Evolutionary conservation across 2,329 filamentous ascomycete genomes (phyloP), one percentile per base, ranked within the genome.

Genomic region (Colletotrichum sp.): DNA sequence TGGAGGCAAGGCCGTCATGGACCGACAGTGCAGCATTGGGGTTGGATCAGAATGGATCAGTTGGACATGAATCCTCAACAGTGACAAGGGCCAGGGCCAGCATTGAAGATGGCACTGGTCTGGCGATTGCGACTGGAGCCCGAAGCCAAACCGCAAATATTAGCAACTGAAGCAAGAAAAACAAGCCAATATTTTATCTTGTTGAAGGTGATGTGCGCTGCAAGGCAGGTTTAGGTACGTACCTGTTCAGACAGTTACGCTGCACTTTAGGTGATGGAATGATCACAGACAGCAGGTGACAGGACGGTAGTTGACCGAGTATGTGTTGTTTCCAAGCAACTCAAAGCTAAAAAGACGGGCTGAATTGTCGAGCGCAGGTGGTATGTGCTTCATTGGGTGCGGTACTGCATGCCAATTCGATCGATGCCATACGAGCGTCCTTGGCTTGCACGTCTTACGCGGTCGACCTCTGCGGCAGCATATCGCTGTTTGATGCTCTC

Each of bases 231-330:
- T 18, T 18, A 9, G 62, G 62, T 56, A 67, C 64, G 64, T 67
- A 67, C 64, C 38, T 52, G 21, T 48, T 34, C 26, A 30, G 58
- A 30, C 58, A 28, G 6, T 24, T 32, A 18, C 12, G 59, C 30
- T 24, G 30, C 14, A 24, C 14, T 63, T 18, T 63, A 26, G 12
- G n/a, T 63, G n/a, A 26, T 16, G 26, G 21, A 34, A 36, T 63
- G 59, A 63, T 63, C 61, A 63, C 61, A n/a, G 36, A 65, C 38
- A 52, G 30, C 32, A 68, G 30, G 38, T 34, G 21, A 24, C 63
- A 36, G 30, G 62, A 63, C 69, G 69, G 69, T 56, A 68, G 63
- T 68, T 75, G 73, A 52, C 73, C 69, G 73, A 75, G 38, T 62
- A 28, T 14, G 13, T 56, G n/a, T 58, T 34, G 10, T 24, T n/a